These are phyloP conservation scores for Cytospora mali DNA, from an alignment of 2,329 filamentous ascomycete genomes.

Conservation along the genomic window DNA sequence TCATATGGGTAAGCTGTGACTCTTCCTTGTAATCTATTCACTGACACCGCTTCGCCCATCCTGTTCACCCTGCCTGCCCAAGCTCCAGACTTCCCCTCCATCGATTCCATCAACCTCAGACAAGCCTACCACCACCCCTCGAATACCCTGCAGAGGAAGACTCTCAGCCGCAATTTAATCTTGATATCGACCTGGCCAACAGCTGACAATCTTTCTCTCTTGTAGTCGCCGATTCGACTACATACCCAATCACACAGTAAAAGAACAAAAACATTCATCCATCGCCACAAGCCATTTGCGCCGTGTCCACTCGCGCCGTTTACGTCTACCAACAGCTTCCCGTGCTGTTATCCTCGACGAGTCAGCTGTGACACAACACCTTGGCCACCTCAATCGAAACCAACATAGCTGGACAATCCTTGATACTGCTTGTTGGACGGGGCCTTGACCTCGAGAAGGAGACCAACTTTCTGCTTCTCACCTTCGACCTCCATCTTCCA, in stretches of 20 bases:
- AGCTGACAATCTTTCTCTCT: constrained; percentile 9
- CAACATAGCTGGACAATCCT: constrained; percentile 6
- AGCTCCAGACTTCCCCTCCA: constrained; percentile 18
- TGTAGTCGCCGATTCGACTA: constrained; percentile 18
- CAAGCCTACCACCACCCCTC: not conserved
- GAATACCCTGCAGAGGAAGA: constrained; percentile 3
- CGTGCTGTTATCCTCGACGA: constrained; percentile 26
- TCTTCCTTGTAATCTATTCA: constrained; percentile 3
- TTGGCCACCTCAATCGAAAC: constrained; percentile 18
- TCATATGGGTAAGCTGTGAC: constrained; percentile 26
- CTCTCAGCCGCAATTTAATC: not conserved
- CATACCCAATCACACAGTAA: constrained; percentile 13
- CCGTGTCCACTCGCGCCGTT: constrained; percentile 11
- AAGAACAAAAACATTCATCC: constrained; percentile 11
- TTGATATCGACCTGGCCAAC: not conserved
- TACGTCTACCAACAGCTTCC: constrained; percentile 6
- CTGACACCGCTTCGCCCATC: not conserved
- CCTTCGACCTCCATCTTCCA: constrained; percentile 28
- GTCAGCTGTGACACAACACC: constrained; percentile 23
- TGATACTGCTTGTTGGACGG: constrained; percentile 5
- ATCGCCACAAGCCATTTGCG: constrained; percentile 12
- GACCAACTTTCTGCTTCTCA: constrained; percentile 12
- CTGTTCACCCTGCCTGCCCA: not conserved
- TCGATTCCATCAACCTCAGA: constrained; percentile 16
- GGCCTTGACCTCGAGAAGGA: constrained; percentile 19